phyloP scores from a whole-genome alignment of 1,139 yeast genomes.

The Nakaseomyces nivariensis region DNA sequence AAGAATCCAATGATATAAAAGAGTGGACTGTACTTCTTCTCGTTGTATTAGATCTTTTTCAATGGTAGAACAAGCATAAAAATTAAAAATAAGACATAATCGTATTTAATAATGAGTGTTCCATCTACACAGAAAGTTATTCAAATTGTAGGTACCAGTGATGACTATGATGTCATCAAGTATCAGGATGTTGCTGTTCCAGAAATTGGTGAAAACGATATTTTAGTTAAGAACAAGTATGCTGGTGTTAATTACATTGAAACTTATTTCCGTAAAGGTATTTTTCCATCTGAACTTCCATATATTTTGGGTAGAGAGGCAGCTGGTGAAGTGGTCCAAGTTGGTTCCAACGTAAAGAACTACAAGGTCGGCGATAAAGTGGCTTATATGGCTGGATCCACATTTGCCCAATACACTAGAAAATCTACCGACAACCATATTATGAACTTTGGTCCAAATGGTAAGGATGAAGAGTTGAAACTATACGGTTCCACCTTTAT shows the following conservation, averaged over 20 bases:
- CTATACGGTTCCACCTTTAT: conserved; percentile 50
- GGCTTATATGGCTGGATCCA: conserved; percentile 40
- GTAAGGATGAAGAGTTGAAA: conserved; percentile 40
- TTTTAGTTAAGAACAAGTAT: conserved; percentile 60
- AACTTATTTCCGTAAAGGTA: conserved; percentile 70
- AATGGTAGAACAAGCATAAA: no score
- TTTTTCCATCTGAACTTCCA: conserved; percentile 52
- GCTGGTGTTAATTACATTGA: conserved; percentile 81
- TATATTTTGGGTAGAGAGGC: conserved; percentile 75
- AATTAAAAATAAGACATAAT: no score
- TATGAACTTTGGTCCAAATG: conserved; percentile 40
- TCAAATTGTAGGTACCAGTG: conserved; percentile 44
- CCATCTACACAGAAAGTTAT: conserved; percentile 55
- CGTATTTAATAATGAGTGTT: conserved; percentile 16
- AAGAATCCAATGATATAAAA: no score
- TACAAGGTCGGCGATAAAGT: conserved; percentile 65
- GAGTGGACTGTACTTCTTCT: no score
- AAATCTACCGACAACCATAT: conserved; percentile 32
- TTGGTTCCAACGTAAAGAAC: conserved; percentile 49
- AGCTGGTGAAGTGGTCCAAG: conserved; percentile 60
- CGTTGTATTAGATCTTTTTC: no score
- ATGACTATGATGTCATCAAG: conserved; percentile 40
- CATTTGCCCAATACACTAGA: conserved; percentile 69
- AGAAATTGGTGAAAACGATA: conserved; percentile 40
- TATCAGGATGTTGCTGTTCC: conserved; percentile 54